Conservation (phyloP, 176 grass and related monocot species). For the Otatea glauca region DNA sequence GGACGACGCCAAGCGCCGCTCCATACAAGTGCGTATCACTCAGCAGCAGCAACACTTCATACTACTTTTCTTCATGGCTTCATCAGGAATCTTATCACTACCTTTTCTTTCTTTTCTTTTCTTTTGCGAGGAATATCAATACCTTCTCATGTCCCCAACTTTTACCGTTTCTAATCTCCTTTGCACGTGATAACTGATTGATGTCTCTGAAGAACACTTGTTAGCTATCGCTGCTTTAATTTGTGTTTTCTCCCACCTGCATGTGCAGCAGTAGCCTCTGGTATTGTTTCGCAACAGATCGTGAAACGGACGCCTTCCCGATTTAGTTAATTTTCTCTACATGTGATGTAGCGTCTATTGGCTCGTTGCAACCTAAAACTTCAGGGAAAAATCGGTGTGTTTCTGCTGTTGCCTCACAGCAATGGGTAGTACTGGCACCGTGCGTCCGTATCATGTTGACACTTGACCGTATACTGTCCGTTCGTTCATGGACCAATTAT, state of each 20-base stretch:
- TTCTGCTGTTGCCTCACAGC: slow-evolving; percentile 7
- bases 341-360: background rate
- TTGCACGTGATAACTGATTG: too few relatives aligned
- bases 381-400: background rate
- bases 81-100: background rate
- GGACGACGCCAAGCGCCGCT: slow-evolving; percentile 53
- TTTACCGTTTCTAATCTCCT: too few relatives aligned
- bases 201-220: background rate
- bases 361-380: background rate
- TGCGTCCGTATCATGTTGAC: slow-evolving; percentile 25
- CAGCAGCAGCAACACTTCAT: too few relatives aligned
- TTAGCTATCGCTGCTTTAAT: background rate
- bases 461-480: background rate
- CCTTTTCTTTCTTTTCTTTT: too few relatives aligned
- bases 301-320: background rate
- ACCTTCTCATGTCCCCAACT: too few relatives aligned
- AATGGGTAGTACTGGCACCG: background rate
- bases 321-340: background rate
- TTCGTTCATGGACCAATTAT: background rate
- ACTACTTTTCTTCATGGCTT: background rate
- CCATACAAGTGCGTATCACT: slow-evolving; percentile 51
- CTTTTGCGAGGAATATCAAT: too few relatives aligned
- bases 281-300: slow-evolving; percentile 1
- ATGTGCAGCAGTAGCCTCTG: background rate
- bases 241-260: background rate